These are phyloP conservation scores for Phytopythium mirpurense DNA, from an alignment of 352 stramenopile genomes.

Conservation along the genomic window DNA sequence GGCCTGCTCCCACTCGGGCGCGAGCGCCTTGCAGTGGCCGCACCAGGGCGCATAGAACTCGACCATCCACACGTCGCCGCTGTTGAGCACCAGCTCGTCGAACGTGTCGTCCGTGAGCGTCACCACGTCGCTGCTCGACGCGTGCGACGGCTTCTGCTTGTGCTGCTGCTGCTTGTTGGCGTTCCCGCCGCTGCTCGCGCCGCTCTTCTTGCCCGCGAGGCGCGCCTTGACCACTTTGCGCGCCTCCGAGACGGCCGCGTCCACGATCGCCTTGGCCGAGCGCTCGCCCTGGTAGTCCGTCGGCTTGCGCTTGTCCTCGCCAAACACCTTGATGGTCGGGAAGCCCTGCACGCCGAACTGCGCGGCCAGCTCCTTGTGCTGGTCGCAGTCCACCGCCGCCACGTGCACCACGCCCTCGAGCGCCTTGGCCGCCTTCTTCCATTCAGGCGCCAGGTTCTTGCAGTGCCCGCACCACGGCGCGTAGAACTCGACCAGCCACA, in stretches of 20 bases:
- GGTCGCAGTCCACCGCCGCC: slow-evolving; percentile 69
- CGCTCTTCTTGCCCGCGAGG: slow-evolving; percentile 57
- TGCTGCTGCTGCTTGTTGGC: slow-evolving; percentile 30
- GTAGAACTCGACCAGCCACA: slow-evolving; percentile 96
- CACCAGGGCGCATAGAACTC: slow-evolving; percentile 94
- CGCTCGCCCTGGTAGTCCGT: slow-evolving; percentile 77
- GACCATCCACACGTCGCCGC: slow-evolving; percentile 87
- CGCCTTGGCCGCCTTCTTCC: slow-evolving; percentile 87
- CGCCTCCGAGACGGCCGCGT: slow-evolving; percentile 67
- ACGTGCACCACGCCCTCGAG: slow-evolving; percentile 89
- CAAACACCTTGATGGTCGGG: slow-evolving; percentile 94
- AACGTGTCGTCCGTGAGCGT: slow-evolving; percentile 91
- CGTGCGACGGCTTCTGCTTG: slow-evolving; percentile 32
- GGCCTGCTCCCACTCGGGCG: slow-evolving; percentile 89
- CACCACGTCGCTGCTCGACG: slow-evolving; percentile 65
- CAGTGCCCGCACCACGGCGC: slow-evolving; percentile 95
- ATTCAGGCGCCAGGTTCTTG: slow-evolving; percentile 91
- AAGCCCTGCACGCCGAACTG: slow-evolving; percentile 90
- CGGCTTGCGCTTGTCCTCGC: slow-evolving; percentile 71
- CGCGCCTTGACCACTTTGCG: slow-evolving; percentile 78
- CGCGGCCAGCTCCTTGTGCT: slow-evolving; percentile 79
- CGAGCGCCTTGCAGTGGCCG: slow-evolving; percentile 89
- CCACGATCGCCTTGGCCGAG: slow-evolving; percentile 80
- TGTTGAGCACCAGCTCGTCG: slow-evolving; percentile 88
- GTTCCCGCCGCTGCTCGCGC: slow-evolving; percentile 12